A percentile compares a stretch with the other conserved stretches of the same genome.
Conservation (phyloP, 257 asterid species). For the Perilla frutescens region DNA sequence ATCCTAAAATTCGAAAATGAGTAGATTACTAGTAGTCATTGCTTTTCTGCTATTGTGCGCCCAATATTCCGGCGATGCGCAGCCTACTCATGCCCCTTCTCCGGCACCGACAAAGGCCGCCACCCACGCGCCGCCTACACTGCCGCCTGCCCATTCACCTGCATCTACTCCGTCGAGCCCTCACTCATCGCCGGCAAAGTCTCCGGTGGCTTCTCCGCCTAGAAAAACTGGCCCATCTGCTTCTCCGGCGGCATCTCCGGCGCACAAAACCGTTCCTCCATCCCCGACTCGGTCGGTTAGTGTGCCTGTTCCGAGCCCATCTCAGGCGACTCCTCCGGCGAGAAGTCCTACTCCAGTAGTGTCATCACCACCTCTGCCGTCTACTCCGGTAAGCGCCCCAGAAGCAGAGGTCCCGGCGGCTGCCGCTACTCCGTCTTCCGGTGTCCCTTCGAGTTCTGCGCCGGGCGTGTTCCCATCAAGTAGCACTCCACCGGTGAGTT, state of each 20-base stretch:
- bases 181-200: slow-evolving; percentile 49
- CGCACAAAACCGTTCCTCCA: slow-evolving; percentile 39
- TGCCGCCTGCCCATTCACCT: slow-evolving; percentile 45
- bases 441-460: slow-evolving; percentile 54
- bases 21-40: slow-evolving; percentile 33
- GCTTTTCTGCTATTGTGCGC: slow-evolving; percentile 42
- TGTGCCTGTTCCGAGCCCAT: slow-evolving; percentile 55
- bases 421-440: slow-evolving; percentile 36
- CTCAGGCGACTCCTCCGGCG: slow-evolving; percentile 50
- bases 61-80: slow-evolving; percentile 52
- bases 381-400: slow-evolving; percentile 50
- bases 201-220: slow-evolving; percentile 56
- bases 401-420: slow-evolving; percentile 49
- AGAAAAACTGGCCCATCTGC: neutral
- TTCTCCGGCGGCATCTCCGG: slow-evolving; percentile 46
- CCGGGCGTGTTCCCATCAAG: slow-evolving; percentile 51
- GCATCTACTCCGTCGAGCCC: slow-evolving; percentile 51
- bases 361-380: slow-evolving; percentile 34
- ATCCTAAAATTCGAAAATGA: slow-evolving; percentile 38
- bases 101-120: slow-evolving; percentile 50
- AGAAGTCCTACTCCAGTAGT: slow-evolving; percentile 38
- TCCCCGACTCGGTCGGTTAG: slow-evolving; percentile 43
- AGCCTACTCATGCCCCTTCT: slow-evolving; percentile 58
- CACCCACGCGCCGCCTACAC: slow-evolving; percentile 33
- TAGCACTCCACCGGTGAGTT: slow-evolving; percentile 55